These are phyloP conservation scores for Lignosus rhinocerotis DNA, from an alignment of 1,284 basidiomycete genomes.

Conservation along the genomic window DNA sequence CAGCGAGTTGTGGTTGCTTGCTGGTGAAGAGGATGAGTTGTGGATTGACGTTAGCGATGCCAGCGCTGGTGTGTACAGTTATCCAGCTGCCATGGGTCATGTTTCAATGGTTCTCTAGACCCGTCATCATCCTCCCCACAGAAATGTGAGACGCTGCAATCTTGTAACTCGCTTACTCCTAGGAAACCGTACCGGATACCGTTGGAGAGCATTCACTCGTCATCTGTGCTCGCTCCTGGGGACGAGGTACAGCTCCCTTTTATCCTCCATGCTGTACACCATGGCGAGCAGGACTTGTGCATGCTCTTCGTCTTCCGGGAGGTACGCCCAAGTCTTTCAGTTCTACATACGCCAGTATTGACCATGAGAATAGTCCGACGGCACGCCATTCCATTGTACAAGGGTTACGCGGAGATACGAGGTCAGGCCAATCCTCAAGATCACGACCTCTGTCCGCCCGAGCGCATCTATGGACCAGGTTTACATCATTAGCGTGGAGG, in stretches of 20 bases:
- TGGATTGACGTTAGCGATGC: slow-evolving; percentile 42
- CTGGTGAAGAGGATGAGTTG: slow-evolving; percentile 59
- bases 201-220: slow-evolving; percentile 36
- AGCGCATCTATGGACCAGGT: slow-evolving; percentile 47
- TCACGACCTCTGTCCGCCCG: slow-evolving; percentile 50
- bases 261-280: slow-evolving; percentile 50
- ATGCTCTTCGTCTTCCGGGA: slow-evolving; percentile 71
- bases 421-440: slow-evolving; percentile 55
- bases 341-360: neutral
- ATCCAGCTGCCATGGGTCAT: neutral
- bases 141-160: slow-evolving; percentile 42
- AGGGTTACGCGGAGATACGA: slow-evolving; percentile 58
- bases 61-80: slow-evolving; percentile 12
- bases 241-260: slow-evolving; percentile 50
- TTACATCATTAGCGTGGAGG: slow-evolving; percentile 59
- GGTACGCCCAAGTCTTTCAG: slow-evolving; percentile 41
- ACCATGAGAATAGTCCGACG: slow-evolving; percentile 40
- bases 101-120: neutral
- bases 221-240: slow-evolving; percentile 44
- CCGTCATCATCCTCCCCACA: slow-evolving; percentile 15
- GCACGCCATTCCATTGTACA: slow-evolving; percentile 53
- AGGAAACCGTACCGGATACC: slow-evolving; percentile 49
- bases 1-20: slow-evolving; percentile 68
- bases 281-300: slow-evolving; percentile 52
- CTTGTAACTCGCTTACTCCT: slow-evolving; percentile 54